Evolutionary conservation across 2,329 filamentous ascomycete genomes (phyloP).

Genomic region (Fusarium denticulatum): DNA sequence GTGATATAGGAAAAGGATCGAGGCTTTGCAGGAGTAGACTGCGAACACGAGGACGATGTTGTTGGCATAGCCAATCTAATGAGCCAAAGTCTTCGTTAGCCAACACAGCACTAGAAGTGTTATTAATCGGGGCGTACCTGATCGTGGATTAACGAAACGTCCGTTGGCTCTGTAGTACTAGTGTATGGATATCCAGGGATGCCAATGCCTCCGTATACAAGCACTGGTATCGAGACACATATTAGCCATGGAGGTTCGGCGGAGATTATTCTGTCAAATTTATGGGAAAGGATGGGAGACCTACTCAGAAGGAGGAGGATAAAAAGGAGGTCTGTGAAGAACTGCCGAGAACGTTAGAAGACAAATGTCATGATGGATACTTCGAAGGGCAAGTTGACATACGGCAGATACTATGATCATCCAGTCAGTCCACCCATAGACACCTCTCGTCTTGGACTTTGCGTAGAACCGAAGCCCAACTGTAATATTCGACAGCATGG

Average conservation of each 20-base stretch:
- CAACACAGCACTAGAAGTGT: rapidly evolving
- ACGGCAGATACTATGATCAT: conserved; percentile 4
- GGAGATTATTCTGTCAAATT: rapidly evolving
- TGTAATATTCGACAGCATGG: background rate
- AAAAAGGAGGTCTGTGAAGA: conserved; percentile 1
- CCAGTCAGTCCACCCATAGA: conserved; percentile 18
- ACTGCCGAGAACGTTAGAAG: background rate
- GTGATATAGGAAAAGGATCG: conserved; percentile 6
- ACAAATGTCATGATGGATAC: rapidly evolving
- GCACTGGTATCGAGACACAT: background rate
- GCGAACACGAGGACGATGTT: conserved; percentile 5
- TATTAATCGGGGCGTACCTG: background rate
- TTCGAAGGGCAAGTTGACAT: background rate
- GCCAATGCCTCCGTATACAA: conserved; percentile 3
- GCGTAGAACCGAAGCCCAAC: conserved; percentile 9
- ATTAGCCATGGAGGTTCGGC: rapidly evolving
- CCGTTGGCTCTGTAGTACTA: conserved; percentile 9
- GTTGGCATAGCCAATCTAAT: conserved; percentile 3
- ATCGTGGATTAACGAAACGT: conserved; percentile 1
- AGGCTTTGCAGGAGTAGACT: conserved; percentile 2
- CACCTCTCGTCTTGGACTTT: conserved; percentile 3
- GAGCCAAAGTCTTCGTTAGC: background rate
- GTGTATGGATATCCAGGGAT: conserved; percentile 11
- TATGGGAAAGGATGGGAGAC: rapidly evolving
- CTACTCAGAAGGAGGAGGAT: conserved; percentile 4